phyloP scores from a whole-genome alignment of 495 filamentous ascomycete genomes.

The Penicillium macrosclerotiorum region DNA sequence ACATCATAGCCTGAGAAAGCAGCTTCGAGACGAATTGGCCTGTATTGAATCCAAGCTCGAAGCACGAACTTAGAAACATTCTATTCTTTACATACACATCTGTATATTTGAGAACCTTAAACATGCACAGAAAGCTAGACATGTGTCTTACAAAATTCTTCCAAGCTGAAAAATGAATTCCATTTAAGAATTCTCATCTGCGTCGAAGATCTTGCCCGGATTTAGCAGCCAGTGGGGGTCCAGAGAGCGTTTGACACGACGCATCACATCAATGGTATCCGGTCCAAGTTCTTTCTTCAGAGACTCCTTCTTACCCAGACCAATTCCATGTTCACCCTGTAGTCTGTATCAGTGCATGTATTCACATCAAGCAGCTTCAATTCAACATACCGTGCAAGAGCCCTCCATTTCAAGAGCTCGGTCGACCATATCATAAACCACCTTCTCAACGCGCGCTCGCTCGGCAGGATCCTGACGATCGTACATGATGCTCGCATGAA shows the following conservation, averaged over 20 bases:
- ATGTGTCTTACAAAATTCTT: not conserved
- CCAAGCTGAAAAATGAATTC: not conserved
- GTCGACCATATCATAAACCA: slow-evolving; percentile 86
- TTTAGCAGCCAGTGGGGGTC: slow-evolving; percentile 92
- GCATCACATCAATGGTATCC: slow-evolving; percentile 83
- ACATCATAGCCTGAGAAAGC: slow-evolving; percentile 2
- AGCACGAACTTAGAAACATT: too few relatives aligned
- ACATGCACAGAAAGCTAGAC: not conserved
- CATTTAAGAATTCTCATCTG: slow-evolving; percentile 16
- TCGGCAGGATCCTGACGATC: slow-evolving; percentile 65
- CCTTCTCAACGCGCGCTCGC: slow-evolving; percentile 67
- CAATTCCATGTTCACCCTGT: slow-evolving; percentile 82
- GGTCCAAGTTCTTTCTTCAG: slow-evolving; percentile 79
- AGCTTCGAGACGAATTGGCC: slow-evolving; percentile 2
- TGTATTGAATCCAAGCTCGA: too few relatives aligned
- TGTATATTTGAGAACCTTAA: too few relatives aligned
- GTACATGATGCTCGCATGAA: slow-evolving; percentile 88
- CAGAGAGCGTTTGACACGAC: slow-evolving; percentile 74
- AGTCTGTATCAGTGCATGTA: slow-evolving; percentile 9
- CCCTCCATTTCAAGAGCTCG: slow-evolving; percentile 89
- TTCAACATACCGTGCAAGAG: slow-evolving; percentile 74
- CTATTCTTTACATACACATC: too few relatives aligned
- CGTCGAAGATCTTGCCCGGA: slow-evolving; percentile 84
- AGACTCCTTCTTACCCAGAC: slow-evolving; percentile 81
- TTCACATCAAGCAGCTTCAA: not conserved